Base-by-base conservation (phyloP, 2,329 filamentous ascomycete species). In the Blastomyces silverae region DNA sequence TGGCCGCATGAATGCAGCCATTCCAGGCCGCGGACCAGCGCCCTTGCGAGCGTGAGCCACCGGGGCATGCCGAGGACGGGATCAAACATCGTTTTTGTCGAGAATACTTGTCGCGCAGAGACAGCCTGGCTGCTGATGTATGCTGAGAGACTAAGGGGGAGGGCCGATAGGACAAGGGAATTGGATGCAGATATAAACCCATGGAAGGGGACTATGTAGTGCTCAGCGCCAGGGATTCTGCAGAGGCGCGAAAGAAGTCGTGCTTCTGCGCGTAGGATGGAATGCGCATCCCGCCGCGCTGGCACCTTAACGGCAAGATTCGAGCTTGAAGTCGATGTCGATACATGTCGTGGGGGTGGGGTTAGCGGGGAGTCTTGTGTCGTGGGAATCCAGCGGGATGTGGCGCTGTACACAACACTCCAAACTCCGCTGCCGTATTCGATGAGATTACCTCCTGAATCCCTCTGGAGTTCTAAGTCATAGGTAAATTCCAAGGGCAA, bases 371-470 rank as follows among this genome's bases (percentile, higher is more conserved):
- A 66, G 44, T 64, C 57, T 37, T 42, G 46, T 34, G 60, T 73
- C 46, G 74, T 76, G n/a, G 65, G 50, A 46, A 68, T 44, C 22
- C 65, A 66, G 25, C 61, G 70, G 15, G 73, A 71, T 5, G 67
- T 72, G 13, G 79, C 80, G 66, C 77, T 78, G 70, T 79, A 80
- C 22, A 82, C 80, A 22, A 74, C 76, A 66, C 80, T 81, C 79
- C 80, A 82, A 22, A 74, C 79, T 31, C 80, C 80, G 48, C 73
- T 74, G 31, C 80, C 80, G 62, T 78, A 80, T 63, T 79, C 74
- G 22, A 77, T 61, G 8, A 69, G 72, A 17, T 69, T 69, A 20
- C 73, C 74, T n/a, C 68, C 65, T 1, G 63, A 52, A 62, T 74
- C 73, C 7, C 53, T 65, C 25, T 71, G 71, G 22, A 75, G 68